These are phyloP conservation scores for Fusarium mexicanum DNA, from an alignment of 2,329 filamentous ascomycete genomes.

Conservation along the genomic window DNA sequence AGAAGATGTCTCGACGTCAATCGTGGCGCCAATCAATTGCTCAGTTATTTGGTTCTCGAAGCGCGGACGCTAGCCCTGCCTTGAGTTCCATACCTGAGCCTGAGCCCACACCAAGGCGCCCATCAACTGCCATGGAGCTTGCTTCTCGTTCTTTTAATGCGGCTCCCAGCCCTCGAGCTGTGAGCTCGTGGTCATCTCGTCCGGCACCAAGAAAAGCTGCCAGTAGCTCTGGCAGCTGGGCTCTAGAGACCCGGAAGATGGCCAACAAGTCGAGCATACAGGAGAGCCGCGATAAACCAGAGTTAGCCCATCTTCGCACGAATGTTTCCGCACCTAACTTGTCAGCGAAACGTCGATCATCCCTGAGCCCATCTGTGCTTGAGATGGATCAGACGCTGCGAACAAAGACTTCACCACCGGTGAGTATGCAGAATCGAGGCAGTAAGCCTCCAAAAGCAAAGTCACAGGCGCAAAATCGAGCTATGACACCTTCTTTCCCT, in stretches of 20 bases:
- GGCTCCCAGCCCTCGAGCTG: background rate
- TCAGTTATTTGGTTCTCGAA: slow-evolving; percentile 32
- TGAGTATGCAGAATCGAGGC: slow-evolving; percentile 56
- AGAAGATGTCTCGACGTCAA: slow-evolving; percentile 25
- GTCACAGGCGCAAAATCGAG: slow-evolving; percentile 13
- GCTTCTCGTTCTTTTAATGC: background rate
- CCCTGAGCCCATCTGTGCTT: slow-evolving; percentile 8
- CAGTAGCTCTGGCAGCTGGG: slow-evolving; percentile 4
- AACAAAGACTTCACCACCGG: slow-evolving; percentile 51
- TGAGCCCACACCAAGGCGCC: slow-evolving; percentile 6
- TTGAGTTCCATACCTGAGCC: background rate
- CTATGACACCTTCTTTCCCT: slow-evolving; percentile 27
- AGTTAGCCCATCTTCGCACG: slow-evolving; percentile 28
- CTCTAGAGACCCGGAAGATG: slow-evolving; percentile 5
- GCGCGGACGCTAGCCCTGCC: slow-evolving; percentile 12
- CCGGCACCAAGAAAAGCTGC: slow-evolving; percentile 2
- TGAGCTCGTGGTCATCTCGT: background rate
- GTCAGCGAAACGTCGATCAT: slow-evolving; percentile 24
- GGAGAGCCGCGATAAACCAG: slow-evolving; percentile 20
- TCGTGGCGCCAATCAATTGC: slow-evolving; percentile 31
- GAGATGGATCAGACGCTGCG: slow-evolving; percentile 38
- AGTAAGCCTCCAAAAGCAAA: slow-evolving; percentile 38
- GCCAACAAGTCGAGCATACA: background rate
- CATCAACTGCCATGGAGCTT: slow-evolving; percentile 17
- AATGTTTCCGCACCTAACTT: slow-evolving; percentile 43